Percentiles rank a stretch among this genome's conserved stretches.
Evolutionary conservation across 805 yeast genomes (phyloP).

Genomic region (Lipomyces mesembrius): DNA sequence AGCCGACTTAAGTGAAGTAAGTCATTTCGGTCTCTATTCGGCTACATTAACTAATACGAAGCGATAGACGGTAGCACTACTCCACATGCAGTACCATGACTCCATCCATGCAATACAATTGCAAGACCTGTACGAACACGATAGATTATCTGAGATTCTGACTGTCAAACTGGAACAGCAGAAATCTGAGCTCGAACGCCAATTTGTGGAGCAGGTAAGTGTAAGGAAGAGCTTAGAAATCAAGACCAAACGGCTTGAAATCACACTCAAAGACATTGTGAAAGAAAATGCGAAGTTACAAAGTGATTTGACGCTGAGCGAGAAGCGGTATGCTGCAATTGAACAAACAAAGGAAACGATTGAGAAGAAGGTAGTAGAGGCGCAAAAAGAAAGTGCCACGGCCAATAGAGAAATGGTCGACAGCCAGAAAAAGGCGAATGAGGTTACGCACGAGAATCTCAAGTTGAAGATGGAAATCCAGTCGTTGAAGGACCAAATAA

Average conservation of each 20-base stretch:
- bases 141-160: slow-evolving; percentile 7
- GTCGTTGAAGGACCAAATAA: background rate
- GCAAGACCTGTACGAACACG: slow-evolving; percentile 6
- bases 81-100: slow-evolving; percentile 10
- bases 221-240: background rate
- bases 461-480: slow-evolving; percentile 1
- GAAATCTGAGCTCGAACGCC: slow-evolving; percentile 3
- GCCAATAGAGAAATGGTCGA: slow-evolving; percentile 20
- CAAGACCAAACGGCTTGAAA: background rate
- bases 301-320: background rate
- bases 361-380: slow-evolving; percentile 11
- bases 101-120: slow-evolving; percentile 14
- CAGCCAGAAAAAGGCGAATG: slow-evolving; percentile 16
- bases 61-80: slow-evolving; percentile 1
- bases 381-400: slow-evolving; percentile 21
- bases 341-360: slow-evolving; percentile 1
- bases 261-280: background rate
- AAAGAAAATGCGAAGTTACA: background rate
- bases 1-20: slow-evolving; percentile 14
- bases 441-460: slow-evolving; percentile 4
- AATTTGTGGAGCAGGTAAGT: background rate
- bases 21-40: background rate
- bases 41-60: background rate
- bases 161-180: slow-evolving; percentile 9
- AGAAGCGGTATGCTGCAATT: background rate